phyloP scores from a whole-genome alignment of 805 yeast species.

The Metahyphopichia silvanorum region DNA sequence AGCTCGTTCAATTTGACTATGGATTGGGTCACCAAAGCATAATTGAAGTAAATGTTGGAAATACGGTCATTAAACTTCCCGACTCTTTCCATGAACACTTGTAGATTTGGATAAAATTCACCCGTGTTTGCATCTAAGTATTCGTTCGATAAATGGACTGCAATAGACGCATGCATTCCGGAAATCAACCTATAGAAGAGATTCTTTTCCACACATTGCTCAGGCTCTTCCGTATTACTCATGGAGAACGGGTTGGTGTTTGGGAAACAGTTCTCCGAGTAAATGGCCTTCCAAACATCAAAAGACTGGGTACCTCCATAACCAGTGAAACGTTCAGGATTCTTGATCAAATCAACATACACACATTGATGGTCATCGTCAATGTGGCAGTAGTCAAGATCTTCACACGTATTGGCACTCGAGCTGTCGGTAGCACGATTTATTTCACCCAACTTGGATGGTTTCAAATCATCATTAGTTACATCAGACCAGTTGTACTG shows the following conservation, averaged over 20 bases:
- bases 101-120: slow-evolving; percentile 79
- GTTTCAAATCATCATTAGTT: slow-evolving; percentile 58
- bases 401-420: slow-evolving; percentile 28
- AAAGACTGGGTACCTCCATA: slow-evolving; percentile 90
- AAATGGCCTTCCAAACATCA: slow-evolving; percentile 90
- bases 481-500: slow-evolving; percentile 66
- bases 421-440: slow-evolving; percentile 16
- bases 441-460: slow-evolving; percentile 60
- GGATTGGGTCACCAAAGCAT: slow-evolving; percentile 81
- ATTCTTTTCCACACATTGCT: slow-evolving; percentile 77
- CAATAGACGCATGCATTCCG: slow-evolving; percentile 95
- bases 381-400: slow-evolving; percentile 66
- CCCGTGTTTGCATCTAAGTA: slow-evolving; percentile 63
- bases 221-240: slow-evolving; percentile 28
- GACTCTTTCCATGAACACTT: slow-evolving; percentile 82
- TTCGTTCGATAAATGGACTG: slow-evolving; percentile 88
- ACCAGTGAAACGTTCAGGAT: slow-evolving; percentile 96
- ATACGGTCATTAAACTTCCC: slow-evolving; percentile 88
- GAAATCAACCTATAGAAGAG: slow-evolving; percentile 82
- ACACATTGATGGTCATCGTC: slow-evolving; percentile 70
- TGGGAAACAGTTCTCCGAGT: slow-evolving; percentile 86
- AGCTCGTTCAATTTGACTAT: slow-evolving; percentile 53
- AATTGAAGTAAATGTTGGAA: slow-evolving; percentile 87
- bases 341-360: slow-evolving; percentile 78
- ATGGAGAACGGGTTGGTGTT: slow-evolving; percentile 38